Percentiles rank a stretch among this genome's conserved stretches.
Conservation (phyloP, 2,329 filamentous ascomycete genomes). For the Herpotrichia juniperi region DNA sequence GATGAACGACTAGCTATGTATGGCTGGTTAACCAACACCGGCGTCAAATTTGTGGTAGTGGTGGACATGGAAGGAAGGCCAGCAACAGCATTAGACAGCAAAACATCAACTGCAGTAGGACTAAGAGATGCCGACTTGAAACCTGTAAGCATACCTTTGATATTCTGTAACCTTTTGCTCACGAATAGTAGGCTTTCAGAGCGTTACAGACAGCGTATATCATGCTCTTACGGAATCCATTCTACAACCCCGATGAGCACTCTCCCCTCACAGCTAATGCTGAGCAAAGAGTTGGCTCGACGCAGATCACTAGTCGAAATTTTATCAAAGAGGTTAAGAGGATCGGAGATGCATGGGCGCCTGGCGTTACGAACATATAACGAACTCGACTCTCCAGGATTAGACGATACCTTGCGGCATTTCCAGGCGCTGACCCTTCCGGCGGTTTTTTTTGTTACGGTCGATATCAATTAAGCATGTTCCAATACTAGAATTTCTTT, state of each 20-base stretch:
- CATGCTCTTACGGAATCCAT: conserved; percentile 86
- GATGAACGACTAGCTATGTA: conserved; percentile 94
- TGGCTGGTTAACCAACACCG: conserved; percentile 96
- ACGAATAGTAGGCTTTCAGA: conserved; percentile 70
- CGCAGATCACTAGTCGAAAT: conserved; percentile 78
- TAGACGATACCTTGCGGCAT: conserved; percentile 32
- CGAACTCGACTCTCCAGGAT: conserved; percentile 1
- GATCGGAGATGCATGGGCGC: conserved; percentile 85
- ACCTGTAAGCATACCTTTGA: conserved; percentile 61
- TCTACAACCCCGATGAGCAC: conserved; percentile 89
- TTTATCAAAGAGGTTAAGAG: conserved; percentile 84
- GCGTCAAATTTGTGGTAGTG: conserved; percentile 86
- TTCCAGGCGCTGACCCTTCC: conserved; percentile 25
- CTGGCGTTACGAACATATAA: conserved; percentile 70
- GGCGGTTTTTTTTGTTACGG: neutral
- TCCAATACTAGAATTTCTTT: neutral
- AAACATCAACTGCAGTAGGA: conserved; percentile 61
- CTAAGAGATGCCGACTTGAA: conserved; percentile 87
- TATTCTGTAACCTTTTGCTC: conserved; percentile 2
- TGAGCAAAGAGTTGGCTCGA: conserved; percentile 51
- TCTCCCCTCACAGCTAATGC: conserved; percentile 62
- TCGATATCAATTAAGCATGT: neutral
- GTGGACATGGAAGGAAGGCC: conserved; percentile 85
- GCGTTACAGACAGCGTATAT: conserved; percentile 95
- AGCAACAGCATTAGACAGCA: conserved; percentile 41